Percentiles rank a stretch among this genome's conserved stretches.
These are phyloP conservation scores for Claviceps sp. DNA, from an alignment of 2,329 filamentous ascomycete species.

Conservation along the genomic window DNA sequence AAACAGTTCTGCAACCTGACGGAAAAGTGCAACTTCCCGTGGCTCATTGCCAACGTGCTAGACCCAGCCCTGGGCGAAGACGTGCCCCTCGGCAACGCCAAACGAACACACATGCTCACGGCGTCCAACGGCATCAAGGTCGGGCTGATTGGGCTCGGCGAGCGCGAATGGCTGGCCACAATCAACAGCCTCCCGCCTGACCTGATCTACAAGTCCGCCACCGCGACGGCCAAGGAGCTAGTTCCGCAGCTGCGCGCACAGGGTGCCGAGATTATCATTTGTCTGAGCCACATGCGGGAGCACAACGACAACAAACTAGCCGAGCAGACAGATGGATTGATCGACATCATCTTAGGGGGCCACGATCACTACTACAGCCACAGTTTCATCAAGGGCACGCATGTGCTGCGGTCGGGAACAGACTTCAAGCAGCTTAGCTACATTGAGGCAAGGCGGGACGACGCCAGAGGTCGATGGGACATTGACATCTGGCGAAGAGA, in stretches of 20 bases:
- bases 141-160: slow-evolving; percentile 72
- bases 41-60: slow-evolving; percentile 79
- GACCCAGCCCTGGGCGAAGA: slow-evolving; percentile 68
- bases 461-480: slow-evolving; percentile 46
- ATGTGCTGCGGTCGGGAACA: slow-evolving; percentile 74
- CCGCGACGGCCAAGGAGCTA: slow-evolving; percentile 60
- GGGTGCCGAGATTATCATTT: slow-evolving; percentile 72
- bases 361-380: slow-evolving; percentile 87
- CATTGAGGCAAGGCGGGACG: slow-evolving; percentile 53
- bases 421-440: slow-evolving; percentile 92
- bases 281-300: slow-evolving; percentile 74
- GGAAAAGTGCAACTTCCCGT: slow-evolving; percentile 68
- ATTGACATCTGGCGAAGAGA: slow-evolving; percentile 67
- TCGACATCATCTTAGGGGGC: slow-evolving; percentile 78
- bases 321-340: slow-evolving; percentile 53
- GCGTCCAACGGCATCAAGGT: slow-evolving; percentile 76
- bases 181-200: slow-evolving; percentile 77
- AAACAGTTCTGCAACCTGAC: slow-evolving; percentile 63
- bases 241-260: slow-evolving; percentile 59
- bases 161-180: slow-evolving; percentile 79
- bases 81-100: slow-evolving; percentile 62
- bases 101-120: slow-evolving; percentile 63
- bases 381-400: slow-evolving; percentile 61
- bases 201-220: slow-evolving; percentile 70
- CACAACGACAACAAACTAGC: slow-evolving; percentile 84